A percentile compares a stretch with the other conserved stretches of the same genome.
Evolutionary conservation across 192 early-diverging fungal genomes (phyloP).

Genomic region (Rhizophagus sp.): DNA sequence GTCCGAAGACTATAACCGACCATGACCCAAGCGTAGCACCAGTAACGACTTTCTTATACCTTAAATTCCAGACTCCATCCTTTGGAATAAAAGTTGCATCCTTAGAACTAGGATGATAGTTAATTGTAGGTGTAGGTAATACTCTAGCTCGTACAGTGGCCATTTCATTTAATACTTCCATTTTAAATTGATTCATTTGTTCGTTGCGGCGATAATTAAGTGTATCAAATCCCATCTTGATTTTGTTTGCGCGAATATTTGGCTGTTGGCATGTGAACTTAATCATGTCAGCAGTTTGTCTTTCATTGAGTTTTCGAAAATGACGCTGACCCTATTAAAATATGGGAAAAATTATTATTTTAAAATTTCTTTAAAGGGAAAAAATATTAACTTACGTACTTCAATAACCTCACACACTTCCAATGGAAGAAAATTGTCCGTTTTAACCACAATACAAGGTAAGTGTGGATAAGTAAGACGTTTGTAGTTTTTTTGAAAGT

Average conservation of each 20-base stretch:
- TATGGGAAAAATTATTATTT: constrained; percentile 53
- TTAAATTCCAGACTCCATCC: constrained; percentile 87
- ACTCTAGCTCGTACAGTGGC: constrained; percentile 38
- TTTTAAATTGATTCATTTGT: constrained; percentile 74
- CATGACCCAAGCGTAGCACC: constrained; percentile 77
- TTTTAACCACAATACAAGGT: constrained; percentile 79
- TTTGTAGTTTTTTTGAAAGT: constrained; percentile 76
- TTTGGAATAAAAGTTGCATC: constrained; percentile 51
- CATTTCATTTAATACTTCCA: constrained; percentile 61
- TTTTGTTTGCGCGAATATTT: constrained; percentile 76
- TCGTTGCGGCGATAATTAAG: constrained; percentile 70
- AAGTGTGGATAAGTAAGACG: constrained; percentile 74
- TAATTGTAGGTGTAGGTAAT: constrained; percentile 14
- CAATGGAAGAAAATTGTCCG: constrained; percentile 76
- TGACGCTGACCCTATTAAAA: constrained; percentile 83
- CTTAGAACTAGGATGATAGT: constrained; percentile 41
- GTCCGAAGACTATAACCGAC: constrained; percentile 78
- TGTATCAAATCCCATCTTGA: constrained; percentile 67
- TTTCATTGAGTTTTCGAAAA: constrained; percentile 79
- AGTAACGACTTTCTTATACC: constrained; percentile 73
- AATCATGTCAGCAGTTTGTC: constrained; percentile 87
- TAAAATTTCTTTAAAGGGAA: background rate
- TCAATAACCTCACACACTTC: constrained; percentile 82
- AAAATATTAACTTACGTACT: background rate
- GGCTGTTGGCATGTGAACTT: constrained; percentile 79